Percentiles rank a stretch among this genome's conserved stretches.
These are phyloP conservation scores for Delonix regia DNA, from an alignment of 306 rosid genomes.

Conservation along the genomic window DNA sequence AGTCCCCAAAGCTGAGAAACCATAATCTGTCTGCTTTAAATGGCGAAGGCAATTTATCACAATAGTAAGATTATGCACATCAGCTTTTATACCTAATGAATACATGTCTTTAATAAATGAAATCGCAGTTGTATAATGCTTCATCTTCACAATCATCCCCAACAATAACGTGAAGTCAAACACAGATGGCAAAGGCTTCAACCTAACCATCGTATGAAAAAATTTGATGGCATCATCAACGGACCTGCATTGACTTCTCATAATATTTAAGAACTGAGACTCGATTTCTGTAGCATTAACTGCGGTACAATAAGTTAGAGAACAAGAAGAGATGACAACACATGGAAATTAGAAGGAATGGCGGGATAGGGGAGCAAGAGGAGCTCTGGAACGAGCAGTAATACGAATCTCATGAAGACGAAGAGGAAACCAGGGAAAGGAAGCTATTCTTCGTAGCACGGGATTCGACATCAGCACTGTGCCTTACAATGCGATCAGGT, in stretches of 20 bases:
- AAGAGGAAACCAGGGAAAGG: background rate
- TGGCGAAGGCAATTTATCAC: background rate
- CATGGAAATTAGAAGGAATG: background rate
- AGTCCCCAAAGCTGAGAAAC: background rate
- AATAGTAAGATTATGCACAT: background rate
- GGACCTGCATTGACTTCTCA: background rate
- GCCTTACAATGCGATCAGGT: background rate
- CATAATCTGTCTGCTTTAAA: background rate
- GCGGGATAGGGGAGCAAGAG: background rate
- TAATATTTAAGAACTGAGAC: background rate
- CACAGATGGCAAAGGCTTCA: background rate
- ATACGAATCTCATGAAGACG: background rate
- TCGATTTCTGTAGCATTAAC: background rate
- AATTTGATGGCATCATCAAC: background rate
- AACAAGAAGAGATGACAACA: background rate
- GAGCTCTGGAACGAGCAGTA: background rate
- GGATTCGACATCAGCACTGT: background rate
- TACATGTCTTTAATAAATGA: background rate
- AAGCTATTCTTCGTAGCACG: background rate
- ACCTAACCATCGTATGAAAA: background rate
- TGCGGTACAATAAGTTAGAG: background rate
- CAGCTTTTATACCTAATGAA: slow-evolving; percentile 5
- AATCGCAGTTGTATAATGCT: background rate
- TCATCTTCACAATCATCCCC: background rate
- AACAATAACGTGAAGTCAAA: background rate